A percentile compares a stretch with the other conserved stretches of the same genome.
These are phyloP conservation scores for Spathaspora girioi DNA, from an alignment of 805 yeast species.

Conservation along the genomic window DNA sequence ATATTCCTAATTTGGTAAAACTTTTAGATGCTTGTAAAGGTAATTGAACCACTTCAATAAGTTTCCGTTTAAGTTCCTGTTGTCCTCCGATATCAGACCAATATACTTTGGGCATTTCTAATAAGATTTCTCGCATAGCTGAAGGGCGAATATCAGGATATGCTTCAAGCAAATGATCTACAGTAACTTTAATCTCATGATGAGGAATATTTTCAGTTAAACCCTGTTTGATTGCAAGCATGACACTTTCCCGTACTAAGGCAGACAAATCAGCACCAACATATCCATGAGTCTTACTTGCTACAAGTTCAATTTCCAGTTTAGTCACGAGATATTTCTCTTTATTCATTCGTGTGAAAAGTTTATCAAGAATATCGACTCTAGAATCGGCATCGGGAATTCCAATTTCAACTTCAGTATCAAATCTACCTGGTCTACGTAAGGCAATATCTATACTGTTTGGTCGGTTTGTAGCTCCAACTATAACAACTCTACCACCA, in stretches of 20 bases:
- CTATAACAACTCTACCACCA: conserved; percentile 60
- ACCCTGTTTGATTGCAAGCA: conserved; percentile 72
- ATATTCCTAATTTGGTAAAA: conserved; percentile 72
- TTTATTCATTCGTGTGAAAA: conserved; percentile 49
- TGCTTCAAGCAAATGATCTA: conserved; percentile 65
- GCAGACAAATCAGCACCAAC: conserved; percentile 96
- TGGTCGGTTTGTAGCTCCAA: conserved; percentile 74
- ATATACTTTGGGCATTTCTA: conserved; percentile 89
- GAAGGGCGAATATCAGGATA: conserved; percentile 84
- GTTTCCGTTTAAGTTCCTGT: conserved; percentile 70
- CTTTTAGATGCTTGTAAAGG: conserved; percentile 82
- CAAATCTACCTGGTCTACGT: conserved; percentile 85
- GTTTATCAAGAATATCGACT: conserved; percentile 62
- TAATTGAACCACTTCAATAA: conserved; percentile 86
- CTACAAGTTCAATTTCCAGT: conserved; percentile 58
- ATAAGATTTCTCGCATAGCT: conserved; percentile 92
- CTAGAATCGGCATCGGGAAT: conserved; percentile 88
- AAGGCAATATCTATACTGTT: conserved; percentile 67
- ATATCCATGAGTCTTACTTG: conserved; percentile 88
- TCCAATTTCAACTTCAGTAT: conserved; percentile 85
- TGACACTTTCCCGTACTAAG: conserved; percentile 80
- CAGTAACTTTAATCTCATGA: conserved; percentile 42
- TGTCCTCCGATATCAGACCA: conserved; percentile 99
- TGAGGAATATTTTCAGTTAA: conserved; percentile 26
- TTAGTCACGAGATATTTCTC: conserved; percentile 44